A percentile compares a stretch with the other conserved stretches of the same genome.
phyloP scores from a whole-genome alignment of 202 grass and related monocot species.

The Zoysia matrella region DNA sequence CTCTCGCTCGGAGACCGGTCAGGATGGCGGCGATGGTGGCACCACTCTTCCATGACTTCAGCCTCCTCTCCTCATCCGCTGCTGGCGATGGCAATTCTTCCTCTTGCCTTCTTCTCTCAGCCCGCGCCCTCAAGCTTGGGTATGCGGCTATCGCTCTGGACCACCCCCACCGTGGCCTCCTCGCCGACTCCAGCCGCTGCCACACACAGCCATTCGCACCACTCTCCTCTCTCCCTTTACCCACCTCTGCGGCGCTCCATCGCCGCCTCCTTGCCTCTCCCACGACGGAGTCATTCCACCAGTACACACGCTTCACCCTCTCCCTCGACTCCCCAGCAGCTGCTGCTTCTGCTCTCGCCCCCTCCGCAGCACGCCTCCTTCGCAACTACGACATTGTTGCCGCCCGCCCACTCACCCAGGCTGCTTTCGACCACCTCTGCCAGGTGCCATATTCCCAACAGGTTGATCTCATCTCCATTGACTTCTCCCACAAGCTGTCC shows the following conservation, averaged over 20 bases:
- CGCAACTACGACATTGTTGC: conserved; percentile 77
- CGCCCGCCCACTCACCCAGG: conserved; percentile 59
- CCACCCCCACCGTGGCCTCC: conserved; percentile 64
- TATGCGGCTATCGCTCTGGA: conserved; percentile 66
- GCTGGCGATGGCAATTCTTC: not conserved
- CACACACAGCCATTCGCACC: conserved; percentile 15
- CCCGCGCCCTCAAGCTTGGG: conserved; percentile 60
- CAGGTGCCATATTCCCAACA: conserved; percentile 30
- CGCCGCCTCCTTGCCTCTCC: conserved; percentile 31
- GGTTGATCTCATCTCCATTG: conserved; percentile 75
- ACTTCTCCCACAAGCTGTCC: conserved; percentile 77
- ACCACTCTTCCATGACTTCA: conserved; percentile 28
- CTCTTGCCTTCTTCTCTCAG: conserved; percentile 27
- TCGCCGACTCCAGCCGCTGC: conserved; percentile 42
- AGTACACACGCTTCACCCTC: conserved; percentile 76
- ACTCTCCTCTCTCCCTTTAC: conserved; percentile 51
- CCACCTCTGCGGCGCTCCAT: conserved; percentile 53
- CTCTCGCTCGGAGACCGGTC: too few species aligned
- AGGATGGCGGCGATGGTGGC: conserved; percentile 17
- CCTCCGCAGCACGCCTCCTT: conserved; percentile 52
- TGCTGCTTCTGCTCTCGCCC: conserved; percentile 40
- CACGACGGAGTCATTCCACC: conserved; percentile 53
- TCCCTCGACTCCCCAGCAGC: conserved; percentile 52
- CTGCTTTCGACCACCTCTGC: conserved; percentile 77
- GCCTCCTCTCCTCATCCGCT: not conserved